These are phyloP conservation scores for Stagonosporopsis vannaccii DNA, from an alignment of 2,329 filamentous ascomycete species.

Conservation along the genomic window DNA sequence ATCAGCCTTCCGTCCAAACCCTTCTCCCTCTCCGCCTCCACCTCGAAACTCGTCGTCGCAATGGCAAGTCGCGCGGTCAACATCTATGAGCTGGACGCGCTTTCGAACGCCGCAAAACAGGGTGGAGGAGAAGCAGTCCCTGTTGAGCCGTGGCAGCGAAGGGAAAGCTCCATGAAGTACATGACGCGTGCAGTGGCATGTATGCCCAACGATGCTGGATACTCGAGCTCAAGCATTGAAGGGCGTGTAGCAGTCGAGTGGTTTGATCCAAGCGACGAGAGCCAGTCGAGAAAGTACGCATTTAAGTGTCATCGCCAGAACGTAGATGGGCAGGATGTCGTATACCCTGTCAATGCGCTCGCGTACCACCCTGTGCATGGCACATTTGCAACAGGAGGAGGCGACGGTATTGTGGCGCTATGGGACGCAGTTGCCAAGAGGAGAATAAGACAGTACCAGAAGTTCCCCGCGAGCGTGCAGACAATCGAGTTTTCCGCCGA, in stretches of 20 bases:
- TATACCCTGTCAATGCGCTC: slow-evolving; percentile 90
- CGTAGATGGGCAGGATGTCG: slow-evolving; percentile 74
- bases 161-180: slow-evolving; percentile 94
- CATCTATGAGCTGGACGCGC: slow-evolving; percentile 85
- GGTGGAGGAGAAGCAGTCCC: slow-evolving; percentile 47
- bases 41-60: slow-evolving; percentile 89
- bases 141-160: slow-evolving; percentile 86
- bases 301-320: slow-evolving; percentile 97
- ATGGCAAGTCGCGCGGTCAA: slow-evolving; percentile 94
- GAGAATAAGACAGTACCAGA: slow-evolving; percentile 87
- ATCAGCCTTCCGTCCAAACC: slow-evolving; percentile 84
- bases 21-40: slow-evolving; percentile 79
- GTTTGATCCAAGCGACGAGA: slow-evolving; percentile 89
- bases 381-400: slow-evolving; percentile 88
- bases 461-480: slow-evolving; percentile 79
- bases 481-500: slow-evolving; percentile 78
- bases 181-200: slow-evolving; percentile 92
- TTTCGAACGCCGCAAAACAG: slow-evolving; percentile 54
- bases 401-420: slow-evolving; percentile 88
- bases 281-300: slow-evolving; percentile 92
- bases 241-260: slow-evolving; percentile 96
- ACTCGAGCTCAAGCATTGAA: slow-evolving; percentile 91
- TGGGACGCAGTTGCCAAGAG: slow-evolving; percentile 94
- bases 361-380: slow-evolving; percentile 84
- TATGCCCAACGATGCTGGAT: slow-evolving; percentile 96